Conservation (phyloP, 2,329 filamentous ascomycete species). For the Stagonosporopsis tanaceti region DNA sequence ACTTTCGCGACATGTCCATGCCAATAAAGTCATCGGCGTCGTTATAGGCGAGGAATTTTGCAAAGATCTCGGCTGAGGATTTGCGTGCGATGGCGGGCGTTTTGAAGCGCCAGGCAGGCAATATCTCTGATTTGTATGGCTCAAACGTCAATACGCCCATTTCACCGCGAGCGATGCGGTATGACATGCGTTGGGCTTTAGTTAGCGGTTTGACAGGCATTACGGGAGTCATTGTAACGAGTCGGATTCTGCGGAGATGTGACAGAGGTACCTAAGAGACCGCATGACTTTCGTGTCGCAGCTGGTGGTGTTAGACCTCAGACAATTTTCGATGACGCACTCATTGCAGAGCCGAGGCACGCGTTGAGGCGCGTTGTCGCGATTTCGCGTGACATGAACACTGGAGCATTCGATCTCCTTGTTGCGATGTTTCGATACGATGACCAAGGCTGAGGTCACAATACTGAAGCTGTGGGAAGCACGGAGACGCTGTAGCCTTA, state of each 20-base stretch:
- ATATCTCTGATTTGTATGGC: constrained; percentile 67
- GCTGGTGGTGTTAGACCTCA: neutral
- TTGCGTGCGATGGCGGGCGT: constrained; percentile 60
- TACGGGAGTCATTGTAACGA: neutral
- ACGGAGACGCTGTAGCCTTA: constrained; percentile 1
- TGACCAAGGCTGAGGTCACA: neutral
- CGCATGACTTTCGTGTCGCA: neutral
- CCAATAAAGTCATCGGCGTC: constrained; percentile 65
- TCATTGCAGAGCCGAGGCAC: constrained; percentile 23
- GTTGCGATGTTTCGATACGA: neutral
- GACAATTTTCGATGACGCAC: constrained; percentile 23
- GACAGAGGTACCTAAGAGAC: neutral
- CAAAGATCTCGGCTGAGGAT: constrained; percentile 60
- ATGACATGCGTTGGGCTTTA: constrained; percentile 56
- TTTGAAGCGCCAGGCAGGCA: constrained; percentile 68
- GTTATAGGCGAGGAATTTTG: constrained; percentile 63
- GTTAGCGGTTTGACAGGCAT: constrained; percentile 28
- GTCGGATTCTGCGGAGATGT: neutral
- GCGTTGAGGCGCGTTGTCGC: constrained; percentile 25
- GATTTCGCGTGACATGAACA: constrained; percentile 7
- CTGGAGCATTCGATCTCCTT: neutral
- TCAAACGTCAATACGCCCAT: constrained; percentile 69
- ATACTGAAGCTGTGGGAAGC: neutral
- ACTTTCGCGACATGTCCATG: constrained; percentile 71
- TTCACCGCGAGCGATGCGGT: constrained; percentile 67